Conservation (phyloP, 257 asterid species). For the Salvia splendens region DNA sequence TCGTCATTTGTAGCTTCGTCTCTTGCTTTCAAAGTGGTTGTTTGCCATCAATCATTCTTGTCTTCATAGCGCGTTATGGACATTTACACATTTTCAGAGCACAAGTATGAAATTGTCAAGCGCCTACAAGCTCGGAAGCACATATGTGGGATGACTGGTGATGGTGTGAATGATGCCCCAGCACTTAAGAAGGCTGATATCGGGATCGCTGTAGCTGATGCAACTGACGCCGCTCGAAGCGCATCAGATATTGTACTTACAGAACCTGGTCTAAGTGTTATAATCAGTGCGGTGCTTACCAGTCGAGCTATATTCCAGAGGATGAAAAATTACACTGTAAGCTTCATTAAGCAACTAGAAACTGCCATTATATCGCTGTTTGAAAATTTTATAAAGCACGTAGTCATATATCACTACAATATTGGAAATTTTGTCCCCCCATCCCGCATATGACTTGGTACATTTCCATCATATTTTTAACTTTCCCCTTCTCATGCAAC, state of each 20-base stretch:
- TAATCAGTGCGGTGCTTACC: conserved; percentile 66
- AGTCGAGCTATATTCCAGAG: conserved; percentile 68
- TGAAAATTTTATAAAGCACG: neutral
- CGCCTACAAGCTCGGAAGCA: conserved; percentile 63
- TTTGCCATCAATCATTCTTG: conserved; percentile 8
- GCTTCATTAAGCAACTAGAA: conserved; percentile 20
- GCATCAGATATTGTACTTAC: conserved; percentile 66
- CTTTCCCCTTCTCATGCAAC: conserved; percentile 13
- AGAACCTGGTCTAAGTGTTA: conserved; percentile 65
- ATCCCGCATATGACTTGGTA: neutral
- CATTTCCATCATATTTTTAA: neutral
- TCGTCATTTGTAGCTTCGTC: neutral
- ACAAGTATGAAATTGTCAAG: conserved; percentile 63
- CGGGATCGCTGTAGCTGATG: conserved; percentile 69
- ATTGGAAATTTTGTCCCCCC: neutral
- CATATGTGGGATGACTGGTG: conserved; percentile 72
- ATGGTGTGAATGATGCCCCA: conserved; percentile 69
- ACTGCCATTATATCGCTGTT: neutral
- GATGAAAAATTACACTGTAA: conserved; percentile 64
- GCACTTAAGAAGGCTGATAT: conserved; percentile 67
- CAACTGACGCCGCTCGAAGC: conserved; percentile 66
- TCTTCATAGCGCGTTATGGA: neutral
- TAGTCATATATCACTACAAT: neutral
- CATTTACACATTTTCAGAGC: conserved; percentile 42
- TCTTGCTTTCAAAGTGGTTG: conserved; percentile 16